phyloP scores from a whole-genome alignment of 768 basidiomycete species.

The Lactarius tabidus region DNA sequence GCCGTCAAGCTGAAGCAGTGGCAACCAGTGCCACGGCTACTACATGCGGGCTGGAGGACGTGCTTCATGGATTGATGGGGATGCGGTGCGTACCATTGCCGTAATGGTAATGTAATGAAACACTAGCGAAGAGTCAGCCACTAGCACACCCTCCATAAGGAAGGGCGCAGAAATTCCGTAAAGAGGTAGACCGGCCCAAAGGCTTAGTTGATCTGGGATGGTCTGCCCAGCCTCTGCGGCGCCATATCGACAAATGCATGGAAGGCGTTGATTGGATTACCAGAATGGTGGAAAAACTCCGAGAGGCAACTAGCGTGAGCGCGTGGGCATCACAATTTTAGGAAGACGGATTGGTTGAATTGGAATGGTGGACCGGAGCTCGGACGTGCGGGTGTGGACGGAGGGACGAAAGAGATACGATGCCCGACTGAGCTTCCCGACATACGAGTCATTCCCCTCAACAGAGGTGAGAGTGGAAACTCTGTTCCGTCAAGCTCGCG shows the following conservation, averaged over 20 bases:
- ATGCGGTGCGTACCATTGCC: background rate
- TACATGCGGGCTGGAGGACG: background rate
- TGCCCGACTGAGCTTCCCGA: background rate
- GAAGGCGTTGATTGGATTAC: slow-evolving; percentile 18
- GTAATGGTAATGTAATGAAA: slow-evolving; percentile 18
- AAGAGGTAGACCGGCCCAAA: slow-evolving; percentile 6
- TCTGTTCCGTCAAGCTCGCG: slow-evolving; percentile 20
- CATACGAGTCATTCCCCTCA: background rate
- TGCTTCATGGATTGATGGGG: slow-evolving; percentile 17
- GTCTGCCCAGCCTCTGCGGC: slow-evolving; percentile 21
- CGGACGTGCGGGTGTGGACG: background rate
- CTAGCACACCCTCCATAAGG: slow-evolving; percentile 11
- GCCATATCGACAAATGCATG: slow-evolving; percentile 17
- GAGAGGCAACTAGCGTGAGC: slow-evolving; percentile 9
- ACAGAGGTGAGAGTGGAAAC: background rate
- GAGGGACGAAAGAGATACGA: background rate
- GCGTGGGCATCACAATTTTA: slow-evolving; percentile 4
- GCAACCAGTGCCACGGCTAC: background rate
- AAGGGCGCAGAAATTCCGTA: slow-evolving; percentile 15
- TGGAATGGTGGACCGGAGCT: background rate
- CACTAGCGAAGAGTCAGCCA: slow-evolving; percentile 17
- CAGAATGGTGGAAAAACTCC: slow-evolving; percentile 19
- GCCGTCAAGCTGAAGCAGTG: slow-evolving; percentile 14
- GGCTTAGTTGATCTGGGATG: slow-evolving; percentile 22
- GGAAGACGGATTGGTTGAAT: background rate